Evolutionary conservation across 805 yeast genomes (phyloP).

Genomic region (Yamadazyma kitorensis): DNA sequence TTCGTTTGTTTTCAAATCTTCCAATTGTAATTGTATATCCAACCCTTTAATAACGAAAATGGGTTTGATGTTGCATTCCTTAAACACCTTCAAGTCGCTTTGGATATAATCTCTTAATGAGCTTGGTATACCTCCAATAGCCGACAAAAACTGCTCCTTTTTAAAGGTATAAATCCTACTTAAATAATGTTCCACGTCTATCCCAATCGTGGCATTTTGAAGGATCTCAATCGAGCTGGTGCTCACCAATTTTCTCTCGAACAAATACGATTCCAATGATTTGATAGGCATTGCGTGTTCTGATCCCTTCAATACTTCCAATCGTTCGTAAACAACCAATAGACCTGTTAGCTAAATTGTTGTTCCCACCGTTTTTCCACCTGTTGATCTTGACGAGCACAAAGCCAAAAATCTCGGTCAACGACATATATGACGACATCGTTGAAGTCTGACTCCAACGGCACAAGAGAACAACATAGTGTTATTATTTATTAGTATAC

Average conservation of each 20-base stretch:
- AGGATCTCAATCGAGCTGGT: conserved; percentile 63
- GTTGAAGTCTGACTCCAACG: no score
- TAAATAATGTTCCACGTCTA: conserved; percentile 79
- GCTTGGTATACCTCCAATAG: conserved; percentile 78
- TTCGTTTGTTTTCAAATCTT: conserved; percentile 33
- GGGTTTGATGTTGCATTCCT: conserved; percentile 66
- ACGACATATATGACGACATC: no score
- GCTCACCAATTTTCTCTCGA: conserved; percentile 63
- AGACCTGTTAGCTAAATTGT: no score
- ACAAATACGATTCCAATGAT: conserved; percentile 64
- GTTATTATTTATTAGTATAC: no score
- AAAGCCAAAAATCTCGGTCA: no score
- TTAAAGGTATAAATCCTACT: conserved; percentile 58
- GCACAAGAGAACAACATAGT: no score
- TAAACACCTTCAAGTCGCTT: conserved; percentile 59
- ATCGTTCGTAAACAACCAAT: no score
- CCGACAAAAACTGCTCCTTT: conserved; percentile 68
- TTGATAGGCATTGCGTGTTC: conserved; percentile 47
- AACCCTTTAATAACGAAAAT: conserved; percentile 77
- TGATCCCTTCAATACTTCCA: no score
- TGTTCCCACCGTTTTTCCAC: no score
- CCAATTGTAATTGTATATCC: conserved; percentile 36
- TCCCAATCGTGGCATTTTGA: conserved; percentile 69
- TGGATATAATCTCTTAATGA: conserved; percentile 56
- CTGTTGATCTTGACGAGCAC: no score